These are phyloP conservation scores for Lasiodiplodia sp. DNA, from an alignment of 2,329 filamentous ascomycete genomes.

Conservation along the genomic window DNA sequence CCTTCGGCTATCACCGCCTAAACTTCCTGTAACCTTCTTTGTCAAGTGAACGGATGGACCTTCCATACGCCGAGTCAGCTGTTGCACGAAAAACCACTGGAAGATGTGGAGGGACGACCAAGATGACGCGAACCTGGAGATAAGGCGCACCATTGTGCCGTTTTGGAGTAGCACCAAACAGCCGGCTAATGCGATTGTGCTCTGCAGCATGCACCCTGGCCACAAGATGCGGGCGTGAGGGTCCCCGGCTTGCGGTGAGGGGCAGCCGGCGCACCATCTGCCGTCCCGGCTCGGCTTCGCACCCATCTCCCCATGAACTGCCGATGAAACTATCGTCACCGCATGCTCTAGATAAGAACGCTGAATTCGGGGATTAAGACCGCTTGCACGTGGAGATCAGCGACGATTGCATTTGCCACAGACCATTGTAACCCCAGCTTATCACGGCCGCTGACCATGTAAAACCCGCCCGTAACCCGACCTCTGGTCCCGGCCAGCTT, in stretches of 20 bases:
- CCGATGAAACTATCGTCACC: not conserved
- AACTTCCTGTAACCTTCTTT: not conserved
- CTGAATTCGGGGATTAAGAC: not conserved
- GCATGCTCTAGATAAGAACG: slow-evolving; percentile 1
- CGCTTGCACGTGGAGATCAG: slow-evolving; percentile 10
- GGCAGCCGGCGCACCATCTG: not conserved
- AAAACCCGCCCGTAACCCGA: slow-evolving; percentile 11
- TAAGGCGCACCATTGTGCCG: not conserved
- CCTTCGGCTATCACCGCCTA: slow-evolving; percentile 1
- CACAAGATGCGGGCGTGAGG: not conserved
- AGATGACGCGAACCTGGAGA: too few relatives aligned
- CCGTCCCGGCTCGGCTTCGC: not conserved
- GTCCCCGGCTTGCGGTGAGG: not conserved
- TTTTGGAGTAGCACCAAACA: not conserved
- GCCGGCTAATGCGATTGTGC: not conserved
- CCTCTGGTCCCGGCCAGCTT: not conserved
- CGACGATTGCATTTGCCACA: slow-evolving; percentile 6
- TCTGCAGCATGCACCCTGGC: not conserved
- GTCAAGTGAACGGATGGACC: slow-evolving; percentile 1
- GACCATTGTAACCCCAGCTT: not conserved
- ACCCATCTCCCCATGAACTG: not conserved
- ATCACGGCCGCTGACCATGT: slow-evolving; percentile 5
- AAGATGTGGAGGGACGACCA: not conserved
- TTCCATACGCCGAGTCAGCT: slow-evolving; percentile 5
- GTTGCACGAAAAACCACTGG: not conserved